These are phyloP conservation scores for Madurella mycetomatis DNA, from an alignment of 2,329 filamentous ascomycete genomes.

Conservation along the genomic window DNA sequence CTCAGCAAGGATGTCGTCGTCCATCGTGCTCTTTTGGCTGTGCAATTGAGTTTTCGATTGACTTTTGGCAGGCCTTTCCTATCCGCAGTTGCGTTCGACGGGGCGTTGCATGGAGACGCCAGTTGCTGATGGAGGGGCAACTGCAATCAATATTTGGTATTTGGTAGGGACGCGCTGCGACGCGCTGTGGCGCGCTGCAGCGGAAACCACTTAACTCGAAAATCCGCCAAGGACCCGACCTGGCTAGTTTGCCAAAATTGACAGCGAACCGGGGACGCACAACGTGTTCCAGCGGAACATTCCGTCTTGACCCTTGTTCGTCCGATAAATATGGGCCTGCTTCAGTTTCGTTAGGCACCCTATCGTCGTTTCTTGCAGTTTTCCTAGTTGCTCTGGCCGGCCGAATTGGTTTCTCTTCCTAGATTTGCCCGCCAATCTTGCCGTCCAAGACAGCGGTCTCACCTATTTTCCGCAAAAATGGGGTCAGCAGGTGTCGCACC, in stretches of 20 bases:
- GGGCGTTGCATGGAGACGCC: not conserved
- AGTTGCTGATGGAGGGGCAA: constrained; percentile 7
- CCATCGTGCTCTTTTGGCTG: constrained; percentile 30
- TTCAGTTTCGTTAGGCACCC: too few relatives aligned
- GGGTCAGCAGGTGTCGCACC: constrained; percentile 14
- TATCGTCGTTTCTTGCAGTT: too few relatives aligned
- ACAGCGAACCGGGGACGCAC: too few relatives aligned
- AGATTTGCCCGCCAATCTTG: not conserved
- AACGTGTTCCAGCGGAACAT: too few relatives aligned
- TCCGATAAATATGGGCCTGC: too few relatives aligned
- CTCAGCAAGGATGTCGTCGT: constrained; percentile 37
- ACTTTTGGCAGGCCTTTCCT: not conserved
- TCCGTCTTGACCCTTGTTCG: too few relatives aligned
- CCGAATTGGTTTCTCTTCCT: too few relatives aligned
- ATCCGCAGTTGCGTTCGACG: too few relatives aligned
- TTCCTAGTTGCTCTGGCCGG: too few relatives aligned
- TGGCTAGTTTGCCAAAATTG: not conserved
- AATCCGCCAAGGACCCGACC: not conserved
- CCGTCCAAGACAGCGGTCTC: not conserved
- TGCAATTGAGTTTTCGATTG: not conserved
- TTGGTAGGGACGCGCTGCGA: constrained; percentile 6
- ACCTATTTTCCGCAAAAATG: constrained; percentile 6
- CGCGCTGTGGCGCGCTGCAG: not conserved
- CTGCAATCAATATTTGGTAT: constrained; percentile 4
- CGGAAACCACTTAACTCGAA: constrained; percentile 15